Evolutionary conservation across 2,329 filamentous ascomycete species (phyloP).

Genomic region (Calonectria hawksworthii): DNA sequence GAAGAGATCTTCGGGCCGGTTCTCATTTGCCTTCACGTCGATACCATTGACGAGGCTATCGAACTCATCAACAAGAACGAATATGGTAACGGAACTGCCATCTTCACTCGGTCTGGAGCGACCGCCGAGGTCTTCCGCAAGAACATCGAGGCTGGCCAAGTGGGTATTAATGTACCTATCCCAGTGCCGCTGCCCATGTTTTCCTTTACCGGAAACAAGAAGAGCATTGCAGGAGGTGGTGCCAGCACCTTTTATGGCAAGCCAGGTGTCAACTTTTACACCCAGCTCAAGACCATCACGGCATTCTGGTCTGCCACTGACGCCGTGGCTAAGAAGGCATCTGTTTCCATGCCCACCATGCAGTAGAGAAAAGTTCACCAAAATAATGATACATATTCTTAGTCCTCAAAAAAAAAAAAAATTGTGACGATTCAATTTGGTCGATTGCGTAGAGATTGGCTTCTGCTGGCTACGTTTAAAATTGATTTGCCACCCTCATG

Average conservation of each 20-base stretch:
- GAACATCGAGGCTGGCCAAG: neutral
- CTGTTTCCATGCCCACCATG: neutral
- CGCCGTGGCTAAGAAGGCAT: neutral
- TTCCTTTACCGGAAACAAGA: constrained; percentile 83
- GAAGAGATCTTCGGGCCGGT: constrained; percentile 4
- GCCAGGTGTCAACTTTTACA: constrained; percentile 92
- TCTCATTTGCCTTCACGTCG: neutral
- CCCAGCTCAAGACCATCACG: constrained; percentile 95
- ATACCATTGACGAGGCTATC: neutral
- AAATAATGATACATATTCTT: too few species aligned
- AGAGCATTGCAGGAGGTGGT: constrained; percentile 89
- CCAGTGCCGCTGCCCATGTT: constrained; percentile 78
- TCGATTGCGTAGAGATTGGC: too few species aligned
- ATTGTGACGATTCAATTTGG: too few species aligned
- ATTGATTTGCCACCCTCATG: too few species aligned
- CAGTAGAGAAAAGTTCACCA: neutral
- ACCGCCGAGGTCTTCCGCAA: neutral
- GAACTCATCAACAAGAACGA: constrained; percentile 1
- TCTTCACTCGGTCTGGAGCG: neutral
- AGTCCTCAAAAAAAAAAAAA: too few species aligned
- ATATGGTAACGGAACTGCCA: neutral
- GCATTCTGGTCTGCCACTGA: constrained; percentile 54
- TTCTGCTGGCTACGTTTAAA: too few species aligned
- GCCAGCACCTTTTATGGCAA: constrained; percentile 95
- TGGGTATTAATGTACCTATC: constrained; percentile 80